Evolutionary conservation across 208 protist genomes (phyloP).

Genomic region (Trypanosoma congolense): DNA sequence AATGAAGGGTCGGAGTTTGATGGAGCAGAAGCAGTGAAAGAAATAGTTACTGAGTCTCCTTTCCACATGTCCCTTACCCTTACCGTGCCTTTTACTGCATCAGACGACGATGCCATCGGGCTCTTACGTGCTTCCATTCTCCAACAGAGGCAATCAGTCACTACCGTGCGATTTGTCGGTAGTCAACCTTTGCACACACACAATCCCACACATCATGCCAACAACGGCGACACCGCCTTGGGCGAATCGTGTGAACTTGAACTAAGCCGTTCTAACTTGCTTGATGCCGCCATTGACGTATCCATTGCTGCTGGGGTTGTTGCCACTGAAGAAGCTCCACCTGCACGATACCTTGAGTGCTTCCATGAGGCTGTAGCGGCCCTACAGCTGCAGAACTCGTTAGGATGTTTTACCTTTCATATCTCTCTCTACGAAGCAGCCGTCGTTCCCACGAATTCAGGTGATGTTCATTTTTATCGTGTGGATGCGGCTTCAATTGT

Average conservation of each 20-base stretch:
- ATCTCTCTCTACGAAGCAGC: conserved; percentile 15
- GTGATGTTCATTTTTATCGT: conserved; percentile 13
- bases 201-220: no score
- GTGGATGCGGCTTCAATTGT: conserved; percentile 34
- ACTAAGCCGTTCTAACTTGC: no score
- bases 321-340: background rate
- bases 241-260: no score
- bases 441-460: background rate
- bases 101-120: conserved; percentile 28
- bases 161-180: conserved; percentile 2
- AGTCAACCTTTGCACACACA: background rate
- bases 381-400: conserved; percentile 46
- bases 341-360: conserved; percentile 8
- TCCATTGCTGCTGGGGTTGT: background rate
- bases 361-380: conserved; percentile 18
- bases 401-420: conserved; percentile 38
- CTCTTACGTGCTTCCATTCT: conserved; percentile 3
- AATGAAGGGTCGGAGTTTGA: conserved; percentile 23
- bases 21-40: background rate
- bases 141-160: background rate
- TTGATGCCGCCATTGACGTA: background rate
- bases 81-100: conserved; percentile 39
- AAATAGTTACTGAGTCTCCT: conserved; percentile 18
- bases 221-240: no score
- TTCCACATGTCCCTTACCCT: conserved; percentile 30